A percentile compares a stretch with the other conserved stretches of the same genome.
Evolutionary conservation across 352 stramenopile species (phyloP).

Genomic region (Phytophthora litchii): DNA sequence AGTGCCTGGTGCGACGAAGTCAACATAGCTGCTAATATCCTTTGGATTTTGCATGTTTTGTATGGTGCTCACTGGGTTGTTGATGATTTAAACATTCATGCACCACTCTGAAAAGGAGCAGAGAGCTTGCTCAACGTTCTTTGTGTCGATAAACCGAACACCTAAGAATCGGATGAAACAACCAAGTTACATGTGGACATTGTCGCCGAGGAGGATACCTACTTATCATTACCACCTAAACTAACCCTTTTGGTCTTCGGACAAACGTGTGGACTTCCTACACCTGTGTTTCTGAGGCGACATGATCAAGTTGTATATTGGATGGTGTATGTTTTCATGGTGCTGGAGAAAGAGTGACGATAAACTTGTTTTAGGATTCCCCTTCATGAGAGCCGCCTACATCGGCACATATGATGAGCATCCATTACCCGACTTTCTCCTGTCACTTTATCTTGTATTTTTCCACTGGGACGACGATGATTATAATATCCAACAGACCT

Average conservation of each 20-base stretch:
- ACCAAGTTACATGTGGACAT: constrained; percentile 13
- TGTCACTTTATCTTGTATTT: constrained; percentile 12
- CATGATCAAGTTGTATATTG: constrained; percentile 25
- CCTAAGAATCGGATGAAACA: constrained; percentile 76
- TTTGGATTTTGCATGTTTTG: constrained; percentile 25
- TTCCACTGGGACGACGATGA: constrained; percentile 57
- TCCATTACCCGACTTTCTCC: constrained; percentile 54
- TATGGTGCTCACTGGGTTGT: constrained; percentile 39
- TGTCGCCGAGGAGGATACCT: constrained; percentile 66
- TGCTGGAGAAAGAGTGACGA: constrained; percentile 61
- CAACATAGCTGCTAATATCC: constrained; percentile 89
- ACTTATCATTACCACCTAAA: constrained; percentile 68
- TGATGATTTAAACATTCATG: constrained; percentile 90
- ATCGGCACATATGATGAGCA: constrained; percentile 77
- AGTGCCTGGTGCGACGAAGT: constrained; percentile 50
- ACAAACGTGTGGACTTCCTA: constrained; percentile 82
- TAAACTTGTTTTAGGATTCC: constrained; percentile 84
- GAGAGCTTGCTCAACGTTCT: constrained; percentile 28
- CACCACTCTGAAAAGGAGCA: constrained; percentile 80
- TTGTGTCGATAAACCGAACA: constrained; percentile 74
- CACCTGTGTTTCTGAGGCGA: constrained; percentile 93
- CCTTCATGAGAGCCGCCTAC: constrained; percentile 81
- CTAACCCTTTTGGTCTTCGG: constrained; percentile 86
- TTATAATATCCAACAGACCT: constrained; percentile 89
- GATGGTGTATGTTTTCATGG: constrained; percentile 14